These are phyloP conservation scores for Phytomonas francai DNA, from an alignment of 208 protist genomes.

Conservation along the genomic window DNA sequence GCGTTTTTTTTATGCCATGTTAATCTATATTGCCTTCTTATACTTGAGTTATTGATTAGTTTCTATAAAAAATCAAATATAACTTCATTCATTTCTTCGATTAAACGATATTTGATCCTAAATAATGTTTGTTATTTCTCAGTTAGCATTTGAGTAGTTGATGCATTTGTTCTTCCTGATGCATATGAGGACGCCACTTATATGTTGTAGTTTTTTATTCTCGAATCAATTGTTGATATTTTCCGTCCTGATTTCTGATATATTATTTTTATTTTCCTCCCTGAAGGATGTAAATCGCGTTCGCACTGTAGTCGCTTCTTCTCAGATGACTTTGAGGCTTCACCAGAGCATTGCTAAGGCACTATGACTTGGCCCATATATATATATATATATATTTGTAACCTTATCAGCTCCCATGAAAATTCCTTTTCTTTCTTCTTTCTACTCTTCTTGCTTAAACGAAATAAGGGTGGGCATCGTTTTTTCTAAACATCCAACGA, in stretches of 20 bases:
- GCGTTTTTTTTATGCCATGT: slow-evolving; percentile 5
- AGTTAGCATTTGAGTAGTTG: slow-evolving; percentile 3
- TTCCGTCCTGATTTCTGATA: not conserved
- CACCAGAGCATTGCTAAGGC: not conserved
- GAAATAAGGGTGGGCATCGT: not conserved
- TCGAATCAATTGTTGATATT: not conserved
- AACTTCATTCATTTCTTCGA: not conserved
- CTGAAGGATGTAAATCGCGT: not conserved
- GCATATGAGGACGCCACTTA: not conserved
- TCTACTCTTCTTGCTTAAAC: slow-evolving; percentile 9
- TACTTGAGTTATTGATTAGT: not conserved
- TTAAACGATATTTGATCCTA: not conserved
- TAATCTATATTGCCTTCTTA: not conserved
- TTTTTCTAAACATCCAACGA: not conserved
- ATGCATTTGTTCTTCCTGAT: not conserved
- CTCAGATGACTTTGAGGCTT: not conserved
- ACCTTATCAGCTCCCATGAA: not conserved
- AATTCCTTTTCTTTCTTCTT: slow-evolving; percentile 14
- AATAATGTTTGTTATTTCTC: not conserved
- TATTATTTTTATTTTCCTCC: not conserved
- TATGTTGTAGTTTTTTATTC: slow-evolving; percentile 3
- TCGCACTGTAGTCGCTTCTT: not conserved
- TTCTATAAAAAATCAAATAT: not conserved
- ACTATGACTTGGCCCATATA: slow-evolving; percentile 1
- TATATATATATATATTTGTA: slow-evolving; percentile 3